Conservation (phyloP, 805 yeast species). For the Wickerhamomyces subpelliculosus region DNA sequence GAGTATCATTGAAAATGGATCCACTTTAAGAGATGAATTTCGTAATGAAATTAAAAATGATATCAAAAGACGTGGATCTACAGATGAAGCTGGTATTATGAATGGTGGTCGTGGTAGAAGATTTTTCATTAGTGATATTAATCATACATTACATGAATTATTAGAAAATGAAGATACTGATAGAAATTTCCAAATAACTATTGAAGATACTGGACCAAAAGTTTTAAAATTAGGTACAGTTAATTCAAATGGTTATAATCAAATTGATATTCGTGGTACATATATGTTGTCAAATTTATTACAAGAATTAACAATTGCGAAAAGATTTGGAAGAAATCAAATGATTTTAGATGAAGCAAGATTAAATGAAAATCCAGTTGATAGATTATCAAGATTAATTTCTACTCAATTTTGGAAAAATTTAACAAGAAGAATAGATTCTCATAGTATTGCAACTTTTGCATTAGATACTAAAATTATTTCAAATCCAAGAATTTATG, state of each 20-base stretch:
- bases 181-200: slow-evolving; percentile 73
- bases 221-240: slow-evolving; percentile 76
- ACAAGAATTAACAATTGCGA: slow-evolving; percentile 85
- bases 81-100: slow-evolving; percentile 36
- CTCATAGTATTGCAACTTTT: slow-evolving; percentile 54
- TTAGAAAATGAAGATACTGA: slow-evolving; percentile 81
- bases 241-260: slow-evolving; percentile 74
- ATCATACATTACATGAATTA: slow-evolving; percentile 61
- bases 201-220: slow-evolving; percentile 81
- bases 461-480: slow-evolving; percentile 74
- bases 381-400: slow-evolving; percentile 66
- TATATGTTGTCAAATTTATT: slow-evolving; percentile 81
- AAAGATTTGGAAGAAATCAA: slow-evolving; percentile 68
- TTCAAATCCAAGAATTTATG: slow-evolving; percentile 67
- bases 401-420: slow-evolving; percentile 73
- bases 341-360: slow-evolving; percentile 78
- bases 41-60: slow-evolving; percentile 17
- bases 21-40: slow-evolving; percentile 12
- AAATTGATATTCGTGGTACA: slow-evolving; percentile 74
- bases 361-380: slow-evolving; percentile 82
- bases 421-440: slow-evolving; percentile 65
- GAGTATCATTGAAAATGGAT: slow-evolving; percentile 33
- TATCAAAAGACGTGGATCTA: slow-evolving; percentile 44
- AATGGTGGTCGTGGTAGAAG: slow-evolving; percentile 30
- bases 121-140: slow-evolving; percentile 71